Percentiles rank a stretch among this genome's conserved stretches.
Evolutionary conservation across 139 green algal species (phyloP).

Genomic region (Chlorella ohadii): DNA sequence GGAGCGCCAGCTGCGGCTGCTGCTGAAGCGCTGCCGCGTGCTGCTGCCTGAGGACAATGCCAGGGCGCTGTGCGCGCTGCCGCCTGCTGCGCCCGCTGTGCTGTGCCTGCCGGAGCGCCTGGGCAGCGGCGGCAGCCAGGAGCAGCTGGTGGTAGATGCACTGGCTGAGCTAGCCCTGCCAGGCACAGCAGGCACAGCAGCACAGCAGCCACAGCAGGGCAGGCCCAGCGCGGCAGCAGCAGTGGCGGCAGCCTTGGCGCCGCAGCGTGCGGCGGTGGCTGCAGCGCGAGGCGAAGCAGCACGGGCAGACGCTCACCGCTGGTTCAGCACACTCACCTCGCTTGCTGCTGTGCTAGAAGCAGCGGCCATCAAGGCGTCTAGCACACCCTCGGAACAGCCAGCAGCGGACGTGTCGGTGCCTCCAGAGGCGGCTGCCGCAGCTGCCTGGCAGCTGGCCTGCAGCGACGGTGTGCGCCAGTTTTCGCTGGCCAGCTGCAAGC

Average conservation of each 20-base stretch:
- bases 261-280: neutral
- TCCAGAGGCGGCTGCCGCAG: constrained; percentile 2
- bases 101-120: constrained; percentile 10
- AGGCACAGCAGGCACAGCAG: neutral
- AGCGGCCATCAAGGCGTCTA: neutral
- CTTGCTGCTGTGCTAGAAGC: constrained; percentile 23
- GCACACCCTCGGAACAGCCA: neutral
- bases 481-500: constrained; percentile 7
- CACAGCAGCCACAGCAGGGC: neutral
- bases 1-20: constrained; percentile 2
- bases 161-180: constrained; percentile 1
- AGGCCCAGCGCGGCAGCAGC: neutral
- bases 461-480: constrained; percentile 2
- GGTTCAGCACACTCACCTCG: neutral
- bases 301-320: neutral
- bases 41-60: constrained; percentile 19
- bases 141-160: neutral
- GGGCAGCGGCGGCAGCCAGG: neutral
- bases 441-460: constrained; percentile 19
- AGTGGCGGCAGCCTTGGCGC: constrained; percentile 1
- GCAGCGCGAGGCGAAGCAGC: neutral
- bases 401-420: neutral
- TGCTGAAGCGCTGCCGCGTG: constrained; percentile 28
- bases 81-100: neutral
- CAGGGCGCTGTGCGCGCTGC: constrained; percentile 17